These are phyloP conservation scores for Puya raimondii DNA, from an alignment of 176 grass and related monocot genomes.

Conservation along the genomic window DNA sequence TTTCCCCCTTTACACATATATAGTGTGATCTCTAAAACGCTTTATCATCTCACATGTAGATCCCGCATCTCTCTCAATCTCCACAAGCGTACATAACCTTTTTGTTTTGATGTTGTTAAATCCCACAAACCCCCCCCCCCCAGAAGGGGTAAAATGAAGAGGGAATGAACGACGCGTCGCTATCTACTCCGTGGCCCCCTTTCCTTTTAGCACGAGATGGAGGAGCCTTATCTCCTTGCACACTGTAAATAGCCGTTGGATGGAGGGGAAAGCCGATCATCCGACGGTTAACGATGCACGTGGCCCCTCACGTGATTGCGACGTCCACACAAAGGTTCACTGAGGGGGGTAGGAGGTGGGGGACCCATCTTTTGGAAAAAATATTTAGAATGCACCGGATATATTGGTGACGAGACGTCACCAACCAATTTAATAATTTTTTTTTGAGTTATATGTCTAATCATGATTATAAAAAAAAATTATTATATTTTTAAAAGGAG, in stretches of 20 bases:
- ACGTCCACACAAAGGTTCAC: neutral
- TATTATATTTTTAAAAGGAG: no score
- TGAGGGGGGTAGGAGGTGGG: conserved; percentile 3
- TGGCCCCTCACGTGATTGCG: neutral
- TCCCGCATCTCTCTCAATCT: neutral
- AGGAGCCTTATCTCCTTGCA: neutral
- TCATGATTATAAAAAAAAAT: no score
- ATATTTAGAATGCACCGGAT: no score
- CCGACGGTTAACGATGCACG: neutral
- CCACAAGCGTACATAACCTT: neutral
- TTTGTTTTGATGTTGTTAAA: neutral
- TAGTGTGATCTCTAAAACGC: neutral
- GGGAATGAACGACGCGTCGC: neutral
- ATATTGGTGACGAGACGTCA: no score
- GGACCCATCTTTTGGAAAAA: no score
- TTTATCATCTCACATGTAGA: neutral
- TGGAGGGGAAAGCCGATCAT: neutral
- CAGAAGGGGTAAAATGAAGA: neutral
- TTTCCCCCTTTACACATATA: no score
- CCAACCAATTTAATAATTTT: no score
- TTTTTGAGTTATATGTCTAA: no score
- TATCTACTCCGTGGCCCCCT: neutral
- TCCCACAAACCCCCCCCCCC: neutral
- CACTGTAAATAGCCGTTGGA: neutral
- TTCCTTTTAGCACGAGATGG: neutral